A percentile compares a stretch with the other conserved stretches of the same genome.
Conservation (phyloP, 352 stramenopile genomes). For the Pythium folliculosum region DNA sequence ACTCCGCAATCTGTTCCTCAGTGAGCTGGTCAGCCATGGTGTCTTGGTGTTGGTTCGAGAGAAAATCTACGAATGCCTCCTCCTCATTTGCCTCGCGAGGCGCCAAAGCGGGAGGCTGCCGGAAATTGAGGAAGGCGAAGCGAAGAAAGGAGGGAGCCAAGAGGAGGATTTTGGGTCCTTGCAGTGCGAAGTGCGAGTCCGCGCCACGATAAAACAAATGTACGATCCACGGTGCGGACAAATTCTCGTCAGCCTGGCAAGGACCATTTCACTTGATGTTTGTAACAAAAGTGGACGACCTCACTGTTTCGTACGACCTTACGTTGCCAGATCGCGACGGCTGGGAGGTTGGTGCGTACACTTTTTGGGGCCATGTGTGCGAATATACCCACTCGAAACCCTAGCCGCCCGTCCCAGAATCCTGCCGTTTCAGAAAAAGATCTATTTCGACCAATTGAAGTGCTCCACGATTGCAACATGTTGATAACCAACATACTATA, state of each 20-base stretch:
- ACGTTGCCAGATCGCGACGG: not conserved
- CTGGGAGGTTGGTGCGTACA: slow-evolving; percentile 28
- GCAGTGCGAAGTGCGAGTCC: not conserved
- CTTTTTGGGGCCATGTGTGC: not conserved
- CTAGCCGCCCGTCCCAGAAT: not conserved
- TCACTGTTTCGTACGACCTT: slow-evolving; percentile 28
- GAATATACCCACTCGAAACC: not conserved
- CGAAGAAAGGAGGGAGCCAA: not conserved
- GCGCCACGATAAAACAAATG: slow-evolving; percentile 11
- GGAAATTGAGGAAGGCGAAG: too few relatives aligned
- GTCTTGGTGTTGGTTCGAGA: slow-evolving; percentile 33
- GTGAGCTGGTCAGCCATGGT: slow-evolving; percentile 89
- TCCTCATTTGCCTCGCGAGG: not conserved
- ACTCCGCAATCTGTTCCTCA: slow-evolving; percentile 99
- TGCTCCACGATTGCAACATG: slow-evolving; percentile 11
- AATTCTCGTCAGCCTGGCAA: not conserved
- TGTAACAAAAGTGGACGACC: slow-evolving; percentile 42
- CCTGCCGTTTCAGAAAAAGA: slow-evolving; percentile 14
- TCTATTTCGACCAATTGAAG: slow-evolving; percentile 11
- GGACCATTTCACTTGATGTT: slow-evolving; percentile 26
- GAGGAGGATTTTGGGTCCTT: not conserved
- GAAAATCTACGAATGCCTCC: slow-evolving; percentile 67
- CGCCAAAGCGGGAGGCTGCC: too few relatives aligned
- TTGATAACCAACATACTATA: not conserved
- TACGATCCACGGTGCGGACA: slow-evolving; percentile 36